phyloP scores from a whole-genome alignment of 75 land plant species.

The Cryptomeria japonica region DNA sequence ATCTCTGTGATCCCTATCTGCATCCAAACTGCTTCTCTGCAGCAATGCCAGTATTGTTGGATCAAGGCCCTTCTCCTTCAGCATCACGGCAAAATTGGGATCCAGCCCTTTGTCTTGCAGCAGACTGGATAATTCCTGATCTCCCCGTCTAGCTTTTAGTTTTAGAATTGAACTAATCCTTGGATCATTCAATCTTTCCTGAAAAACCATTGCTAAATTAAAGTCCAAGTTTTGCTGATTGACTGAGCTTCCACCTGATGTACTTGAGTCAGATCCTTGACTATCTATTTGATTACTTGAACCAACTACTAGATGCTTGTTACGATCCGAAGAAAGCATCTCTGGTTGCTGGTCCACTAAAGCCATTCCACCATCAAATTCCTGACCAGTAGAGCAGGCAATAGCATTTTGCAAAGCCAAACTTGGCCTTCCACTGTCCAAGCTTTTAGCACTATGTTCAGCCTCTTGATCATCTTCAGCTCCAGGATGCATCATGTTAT shows the following conservation, averaged over 20 bases:
- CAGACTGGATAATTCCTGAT: conserved; percentile 74
- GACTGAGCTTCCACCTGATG: conserved; percentile 43
- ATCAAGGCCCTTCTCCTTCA: conserved; percentile 95
- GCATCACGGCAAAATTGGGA: conserved; percentile 99
- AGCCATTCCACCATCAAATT: conserved; percentile 42
- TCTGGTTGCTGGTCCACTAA: conserved; percentile 30
- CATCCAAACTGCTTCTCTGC: conserved; percentile 98
- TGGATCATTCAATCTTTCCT: conserved; percentile 92
- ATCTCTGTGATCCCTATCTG: conserved; percentile 92
- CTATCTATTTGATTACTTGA: conserved; percentile 63
- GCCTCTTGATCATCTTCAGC: conserved; percentile 51
- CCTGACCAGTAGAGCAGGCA: conserved; percentile 62
- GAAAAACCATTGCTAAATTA: conserved; percentile 78
- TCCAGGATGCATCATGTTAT: conserved; percentile 38
- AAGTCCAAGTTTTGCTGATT: conserved; percentile 63
- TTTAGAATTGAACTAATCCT: conserved; percentile 72
- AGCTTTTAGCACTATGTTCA: conserved; percentile 57
- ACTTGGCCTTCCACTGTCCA: conserved; percentile 85
- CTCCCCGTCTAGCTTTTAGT: conserved; percentile 53
- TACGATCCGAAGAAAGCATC: conserved; percentile 21
- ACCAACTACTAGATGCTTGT: conserved; percentile 37
- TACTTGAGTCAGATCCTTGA: conserved; percentile 67
- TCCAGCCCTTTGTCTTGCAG: conserved; percentile 96
- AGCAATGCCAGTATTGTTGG: conserved; percentile 92
- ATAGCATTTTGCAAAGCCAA: conserved; percentile 49